Base-by-base conservation (phyloP, 768 basidiomycete genomes). In the Amanita muscaria region DNA sequence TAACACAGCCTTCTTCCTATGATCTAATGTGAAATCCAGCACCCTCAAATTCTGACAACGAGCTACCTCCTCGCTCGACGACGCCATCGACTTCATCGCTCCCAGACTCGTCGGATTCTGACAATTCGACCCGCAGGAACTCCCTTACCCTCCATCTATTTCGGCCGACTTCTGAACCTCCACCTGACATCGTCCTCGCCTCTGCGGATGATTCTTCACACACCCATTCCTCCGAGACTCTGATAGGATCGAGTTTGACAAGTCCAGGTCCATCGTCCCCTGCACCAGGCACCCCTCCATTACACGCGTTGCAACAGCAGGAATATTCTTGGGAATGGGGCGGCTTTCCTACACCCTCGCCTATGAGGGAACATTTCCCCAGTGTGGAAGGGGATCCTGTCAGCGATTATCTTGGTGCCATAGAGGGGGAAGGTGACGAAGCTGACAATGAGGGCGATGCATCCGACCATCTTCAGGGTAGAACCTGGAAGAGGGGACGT, bases 261-360 rank as follows among this genome's bases (percentile, higher is more conserved):
- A 44, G 43, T 24, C 36, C 44, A 29, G 44, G 36, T 46, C 36
- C 36, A 31, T 41, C 40, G 12, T 46, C 36, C 16, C 36, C 29
- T 22, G 49, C 25, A 29, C 46, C 23, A 47, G 33, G 34, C 46
- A 27, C 44, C 18, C 39, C 37, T 34, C 45, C 16, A 29, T 32
- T 44, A 31, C 49, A 47, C 15, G 7, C 32, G 15, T 36, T 22
- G 27, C 49, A 52, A 16, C 48, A 42, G 22, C 62, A 79, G 45
- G 83, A 88, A 56, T 91, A 91, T 54, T 85, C 86, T 5, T 93
- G 91, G 91, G 92, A 93, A 53, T 93, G 91, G 90, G 90, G 89
- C 21, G 80, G 75, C 15, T 88, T 93, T 55, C 92, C 89, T 22
- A 83, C 81, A 50, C 83, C 79, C 18, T 86, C 87, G 3, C 83